phyloP scores from a whole-genome alignment of 805 yeast genomes.

The Tetrapisispora fleetii region DNA sequence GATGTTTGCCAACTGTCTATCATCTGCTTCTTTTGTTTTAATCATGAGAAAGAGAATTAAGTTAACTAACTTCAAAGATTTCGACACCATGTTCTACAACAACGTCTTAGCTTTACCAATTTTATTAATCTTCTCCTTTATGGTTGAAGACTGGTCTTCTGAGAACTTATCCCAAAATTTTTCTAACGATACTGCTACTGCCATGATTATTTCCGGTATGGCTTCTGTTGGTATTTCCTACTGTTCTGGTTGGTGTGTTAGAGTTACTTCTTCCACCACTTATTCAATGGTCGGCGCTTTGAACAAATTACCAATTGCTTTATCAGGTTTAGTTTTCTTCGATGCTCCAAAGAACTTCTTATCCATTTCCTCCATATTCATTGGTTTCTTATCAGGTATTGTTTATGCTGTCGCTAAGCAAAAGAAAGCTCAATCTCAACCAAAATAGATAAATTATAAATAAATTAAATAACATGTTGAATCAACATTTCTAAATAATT shows the following conservation, averaged over 20 bases:
- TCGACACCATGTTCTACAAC: slow-evolving; percentile 97
- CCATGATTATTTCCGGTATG: slow-evolving; percentile 87
- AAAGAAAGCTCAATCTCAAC: slow-evolving; percentile 46
- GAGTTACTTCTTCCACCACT: slow-evolving; percentile 97
- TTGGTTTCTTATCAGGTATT: slow-evolving; percentile 92
- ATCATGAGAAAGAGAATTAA: slow-evolving; percentile 97
- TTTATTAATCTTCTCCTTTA: slow-evolving; percentile 60
- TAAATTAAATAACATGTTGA: neutral
- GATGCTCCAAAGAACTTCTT: slow-evolving; percentile 91
- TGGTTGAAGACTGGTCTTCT: slow-evolving; percentile 89
- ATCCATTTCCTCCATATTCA: slow-evolving; percentile 79
- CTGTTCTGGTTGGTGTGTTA: slow-evolving; percentile 99
- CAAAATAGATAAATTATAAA: slow-evolving; percentile 3
- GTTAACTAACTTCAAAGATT: slow-evolving; percentile 91
- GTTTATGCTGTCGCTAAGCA: slow-evolving; percentile 94
- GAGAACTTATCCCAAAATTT: slow-evolving; percentile 68
- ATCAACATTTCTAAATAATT: neutral
- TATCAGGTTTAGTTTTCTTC: slow-evolving; percentile 88
- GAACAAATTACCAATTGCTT: slow-evolving; percentile 94
- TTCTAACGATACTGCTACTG: slow-evolving; percentile 58
- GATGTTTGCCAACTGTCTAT: slow-evolving; percentile 93
- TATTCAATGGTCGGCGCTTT: slow-evolving; percentile 99
- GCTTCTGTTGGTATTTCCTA: slow-evolving; percentile 95
- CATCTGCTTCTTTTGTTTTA: slow-evolving; percentile 88
- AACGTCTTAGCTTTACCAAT: slow-evolving; percentile 90